phyloP scores from a whole-genome alignment of 1,284 basidiomycete species.

The Rhodotorula glutinis region DNA sequence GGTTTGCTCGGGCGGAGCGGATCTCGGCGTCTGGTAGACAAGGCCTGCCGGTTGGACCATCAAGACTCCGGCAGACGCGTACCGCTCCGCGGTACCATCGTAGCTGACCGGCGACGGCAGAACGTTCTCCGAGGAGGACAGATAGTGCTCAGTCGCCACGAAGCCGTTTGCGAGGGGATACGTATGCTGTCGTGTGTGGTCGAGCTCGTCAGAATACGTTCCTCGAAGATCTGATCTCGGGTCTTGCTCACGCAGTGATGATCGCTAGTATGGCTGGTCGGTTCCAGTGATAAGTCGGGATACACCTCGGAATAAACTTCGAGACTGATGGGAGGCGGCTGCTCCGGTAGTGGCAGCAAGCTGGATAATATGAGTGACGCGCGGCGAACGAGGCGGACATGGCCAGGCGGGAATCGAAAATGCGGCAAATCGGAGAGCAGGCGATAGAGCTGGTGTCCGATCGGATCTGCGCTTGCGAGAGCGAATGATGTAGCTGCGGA shows the following conservation, averaged over 20 bases:
- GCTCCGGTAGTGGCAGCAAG: background rate
- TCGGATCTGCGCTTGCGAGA: no score
- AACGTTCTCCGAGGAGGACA: background rate
- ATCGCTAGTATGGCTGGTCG: no score
- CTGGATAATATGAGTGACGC: slow-evolving; percentile 1
- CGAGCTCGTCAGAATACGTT: background rate
- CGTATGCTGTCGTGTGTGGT: background rate
- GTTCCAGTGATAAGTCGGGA: no score
- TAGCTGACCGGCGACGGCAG: background rate
- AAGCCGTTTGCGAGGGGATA: background rate
- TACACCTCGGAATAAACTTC: background rate
- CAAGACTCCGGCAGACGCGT: no score
- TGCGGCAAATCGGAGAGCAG: background rate
- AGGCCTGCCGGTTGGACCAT: no score
- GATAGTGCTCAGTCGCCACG: background rate
- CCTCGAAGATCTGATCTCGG: no score
- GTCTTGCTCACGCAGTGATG: background rate
- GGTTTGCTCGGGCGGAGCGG: background rate
- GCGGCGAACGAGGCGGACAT: slow-evolving; percentile 5
- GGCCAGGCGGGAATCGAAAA: background rate
- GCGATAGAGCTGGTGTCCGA: background rate
- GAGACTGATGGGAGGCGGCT: background rate
- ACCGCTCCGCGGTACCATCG: background rate
- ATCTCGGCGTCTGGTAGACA: background rate
- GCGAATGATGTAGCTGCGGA: no score